Evolutionary conservation across 345 rosid species (phyloP).

Genomic region (Limnanthes douglasii): DNA sequence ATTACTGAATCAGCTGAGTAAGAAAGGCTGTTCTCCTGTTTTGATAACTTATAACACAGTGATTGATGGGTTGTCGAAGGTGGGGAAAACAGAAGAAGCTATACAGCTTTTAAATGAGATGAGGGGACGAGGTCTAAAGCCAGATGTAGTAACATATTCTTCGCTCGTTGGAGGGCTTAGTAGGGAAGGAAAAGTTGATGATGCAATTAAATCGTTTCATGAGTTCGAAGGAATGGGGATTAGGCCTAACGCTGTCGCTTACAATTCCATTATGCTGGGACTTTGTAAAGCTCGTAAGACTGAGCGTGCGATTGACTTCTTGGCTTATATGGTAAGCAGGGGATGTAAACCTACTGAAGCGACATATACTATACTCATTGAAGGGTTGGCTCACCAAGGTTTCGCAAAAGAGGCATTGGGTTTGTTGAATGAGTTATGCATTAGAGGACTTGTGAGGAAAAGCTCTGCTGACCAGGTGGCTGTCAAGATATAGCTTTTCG

Average conservation of each 20-base stretch:
- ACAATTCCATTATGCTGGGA: constrained; percentile 59
- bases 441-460: constrained; percentile 48
- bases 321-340: constrained; percentile 60
- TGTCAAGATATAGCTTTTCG: constrained; percentile 30
- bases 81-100: constrained; percentile 68
- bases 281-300: constrained; percentile 67
- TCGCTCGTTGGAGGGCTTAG: constrained; percentile 76
- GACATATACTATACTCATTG: constrained; percentile 68
- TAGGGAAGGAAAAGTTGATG: constrained; percentile 71
- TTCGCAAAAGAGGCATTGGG: constrained; percentile 64
- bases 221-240: constrained; percentile 58
- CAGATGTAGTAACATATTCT: constrained; percentile 58
- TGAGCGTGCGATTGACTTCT: constrained; percentile 69
- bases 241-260: constrained; percentile 50
- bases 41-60: constrained; percentile 72
- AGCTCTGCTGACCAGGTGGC: constrained; percentile 60
- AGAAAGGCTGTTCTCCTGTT: constrained; percentile 75
- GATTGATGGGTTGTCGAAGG: constrained; percentile 69
- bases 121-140: constrained; percentile 58
- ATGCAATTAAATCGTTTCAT: constrained; percentile 58
- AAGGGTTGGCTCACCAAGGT: constrained; percentile 79
- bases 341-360: constrained; percentile 70
- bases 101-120: constrained; percentile 53
- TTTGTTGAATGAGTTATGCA: constrained; percentile 50
- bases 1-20: constrained; percentile 61